A percentile compares a stretch with the other conserved stretches of the same genome.
phyloP scores from a whole-genome alignment of 2,329 filamentous ascomycete species.

The Diaporthe vexans region DNA sequence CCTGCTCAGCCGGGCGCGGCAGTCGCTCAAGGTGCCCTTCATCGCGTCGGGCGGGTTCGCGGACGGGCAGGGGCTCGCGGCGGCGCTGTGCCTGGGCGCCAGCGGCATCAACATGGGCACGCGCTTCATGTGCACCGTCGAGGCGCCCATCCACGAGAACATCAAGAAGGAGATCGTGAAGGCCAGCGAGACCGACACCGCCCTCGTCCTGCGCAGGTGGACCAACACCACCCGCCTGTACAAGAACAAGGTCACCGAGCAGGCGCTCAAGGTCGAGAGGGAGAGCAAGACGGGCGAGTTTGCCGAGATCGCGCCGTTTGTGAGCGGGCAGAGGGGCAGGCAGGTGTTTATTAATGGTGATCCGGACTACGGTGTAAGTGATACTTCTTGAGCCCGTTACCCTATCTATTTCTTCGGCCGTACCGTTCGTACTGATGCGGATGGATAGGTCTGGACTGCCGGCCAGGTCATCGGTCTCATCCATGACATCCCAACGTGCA shows the following conservation, averaged over 20 bases:
- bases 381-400: neutral
- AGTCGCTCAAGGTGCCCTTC: conserved; percentile 88
- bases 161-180: conserved; percentile 95
- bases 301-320: conserved; percentile 85
- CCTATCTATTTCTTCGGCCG: too few relatives aligned
- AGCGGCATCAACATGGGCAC: conserved; percentile 99
- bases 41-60: conserved; percentile 97
- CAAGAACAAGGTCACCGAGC: conserved; percentile 87
- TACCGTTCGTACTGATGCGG: neutral
- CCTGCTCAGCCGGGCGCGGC: conserved; percentile 85
- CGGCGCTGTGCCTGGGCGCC: conserved; percentile 89
- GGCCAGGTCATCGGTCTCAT: conserved; percentile 95
- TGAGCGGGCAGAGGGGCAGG: conserved; percentile 90
- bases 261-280: conserved; percentile 85
- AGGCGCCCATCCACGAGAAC: conserved; percentile 91
- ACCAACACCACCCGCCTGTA: conserved; percentile 92
- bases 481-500: conserved; percentile 85
- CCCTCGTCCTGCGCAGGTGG: conserved; percentile 90
- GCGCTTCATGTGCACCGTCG: conserved; percentile 95
- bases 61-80: conserved; percentile 92
- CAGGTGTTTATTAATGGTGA: conserved; percentile 96
- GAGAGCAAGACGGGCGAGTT: conserved; percentile 90
- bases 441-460: conserved; percentile 87
- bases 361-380: conserved; percentile 85
- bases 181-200: conserved; percentile 91